A percentile compares a stretch with the other conserved stretches of the same genome.
Evolutionary conservation across 2,329 filamentous ascomycete species (phyloP).

Genomic region (Colletotrichum noveboracense): DNA sequence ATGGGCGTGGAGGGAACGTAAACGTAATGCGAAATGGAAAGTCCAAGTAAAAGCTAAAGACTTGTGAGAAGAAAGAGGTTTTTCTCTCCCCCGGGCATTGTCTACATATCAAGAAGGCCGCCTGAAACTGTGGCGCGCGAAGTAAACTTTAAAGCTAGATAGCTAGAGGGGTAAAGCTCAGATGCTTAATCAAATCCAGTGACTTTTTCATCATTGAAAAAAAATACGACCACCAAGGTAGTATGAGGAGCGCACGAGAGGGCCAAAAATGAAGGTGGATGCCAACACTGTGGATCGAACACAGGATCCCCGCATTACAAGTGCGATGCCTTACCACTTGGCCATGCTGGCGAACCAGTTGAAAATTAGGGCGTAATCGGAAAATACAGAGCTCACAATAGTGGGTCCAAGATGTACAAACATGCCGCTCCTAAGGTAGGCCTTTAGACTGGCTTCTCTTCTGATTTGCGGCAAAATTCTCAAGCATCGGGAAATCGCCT

Average conservation of each 20-base stretch:
- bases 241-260: not conserved
- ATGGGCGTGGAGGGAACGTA: not conserved
- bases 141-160: not conserved
- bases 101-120: too few relatives aligned
- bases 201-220: not conserved
- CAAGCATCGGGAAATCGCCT: not conserved
- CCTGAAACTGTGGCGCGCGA: not conserved
- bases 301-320: conserved; percentile 39
- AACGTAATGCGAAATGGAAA: not conserved
- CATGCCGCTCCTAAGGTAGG: too few relatives aligned
- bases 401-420: not conserved
- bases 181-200: not conserved
- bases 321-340: conserved; percentile 40
- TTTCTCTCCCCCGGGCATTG: too few relatives aligned
- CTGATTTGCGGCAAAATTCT: not conserved
- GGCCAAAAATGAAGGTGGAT: accelerated
- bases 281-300: conserved; percentile 38
- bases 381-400: accelerated
- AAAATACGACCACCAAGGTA: not conserved
- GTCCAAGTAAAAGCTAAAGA: not conserved
- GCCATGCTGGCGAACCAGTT: conserved; percentile 28
- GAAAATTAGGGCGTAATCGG: accelerated
- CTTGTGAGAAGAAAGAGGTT: not conserved
- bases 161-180: not conserved
- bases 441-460: not conserved